These are phyloP conservation scores for Erodium chrysanthum DNA, from an alignment of 441 rosid species.

Conservation along the genomic window DNA sequence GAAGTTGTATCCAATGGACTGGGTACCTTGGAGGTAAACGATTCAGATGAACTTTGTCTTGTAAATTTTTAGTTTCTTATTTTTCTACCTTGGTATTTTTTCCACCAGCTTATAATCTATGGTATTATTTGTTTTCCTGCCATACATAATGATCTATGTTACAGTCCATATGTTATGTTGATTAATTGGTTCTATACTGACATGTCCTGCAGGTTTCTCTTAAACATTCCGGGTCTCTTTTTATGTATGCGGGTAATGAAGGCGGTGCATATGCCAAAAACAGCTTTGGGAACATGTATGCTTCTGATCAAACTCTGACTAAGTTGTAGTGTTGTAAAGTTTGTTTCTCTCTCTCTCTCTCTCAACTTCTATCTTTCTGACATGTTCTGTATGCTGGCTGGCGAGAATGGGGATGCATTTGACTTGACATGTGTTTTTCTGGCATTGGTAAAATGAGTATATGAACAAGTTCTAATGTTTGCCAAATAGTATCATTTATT, in stretches of 20 bases:
- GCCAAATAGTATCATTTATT: not conserved
- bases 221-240: constrained; percentile 95
- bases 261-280: constrained; percentile 99
- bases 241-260: constrained; percentile 80
- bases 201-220: constrained; percentile 59
- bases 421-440: not conserved
- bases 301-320: constrained; percentile 9
- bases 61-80: not conserved
- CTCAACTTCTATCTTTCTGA: not conserved
- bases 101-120: not conserved
- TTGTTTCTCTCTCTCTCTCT: not conserved
- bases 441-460: not conserved
- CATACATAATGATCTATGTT: not conserved
- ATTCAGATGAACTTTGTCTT: constrained; percentile 3
- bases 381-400: constrained; percentile 11
- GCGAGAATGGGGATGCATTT: constrained; percentile 5
- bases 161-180: not conserved
- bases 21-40: constrained; percentile 71
- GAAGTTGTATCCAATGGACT: constrained; percentile 77
- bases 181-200: not conserved
- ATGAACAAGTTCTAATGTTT: not conserved
- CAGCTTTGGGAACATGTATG: constrained; percentile 90
- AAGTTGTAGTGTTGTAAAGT: not conserved
- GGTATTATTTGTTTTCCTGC: not conserved
- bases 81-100: not conserved